Evolutionary conservation across 257 asterid species (phyloP), one percentile per base, ranked within the genome.

Genomic region (Cruciata laevipes): DNA sequence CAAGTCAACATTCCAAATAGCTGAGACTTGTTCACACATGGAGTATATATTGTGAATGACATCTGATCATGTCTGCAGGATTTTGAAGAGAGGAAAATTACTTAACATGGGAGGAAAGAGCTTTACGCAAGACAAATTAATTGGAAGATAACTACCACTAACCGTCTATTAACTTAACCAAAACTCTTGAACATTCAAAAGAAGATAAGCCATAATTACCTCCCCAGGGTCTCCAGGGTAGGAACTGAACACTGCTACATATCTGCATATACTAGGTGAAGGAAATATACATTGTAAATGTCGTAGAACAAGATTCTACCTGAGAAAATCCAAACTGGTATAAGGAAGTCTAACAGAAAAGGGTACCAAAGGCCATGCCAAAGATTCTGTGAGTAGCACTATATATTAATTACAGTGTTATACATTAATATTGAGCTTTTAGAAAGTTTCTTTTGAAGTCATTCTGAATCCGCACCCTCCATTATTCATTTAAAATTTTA

Each of bases 201-300:
- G 64, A 40, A 30, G 21, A 47, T 51, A 14, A 47, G 27, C 14
- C 31, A 66, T 51, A 61, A 49, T 38, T 87, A 94, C 97, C 99
- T 87, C 89, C 93, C 99, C 99, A 90, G 55, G 86, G 80, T 82
- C 86, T 87, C 99, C 99, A 94, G 61, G 97, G 96, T 82, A 90
- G 91, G 78, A 90, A 90, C 65, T 86, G 95, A 74, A 83, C 95
- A 52, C 89, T 78, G 81, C 97, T 94, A 80, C 97, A 88, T 42
- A 94, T 90, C 99, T 94, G 83, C 81, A 70, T 32, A 69, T 47
- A 79, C 57, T 27, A 73, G 68, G 68, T 73, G 61, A 80, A 76
- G 81, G 80, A 59, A 69, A 69, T 74, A 56, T 38, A 32, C 57
- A 66, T 31, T 23, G 56, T 56, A 73, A 32, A 72, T 21, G 38